phyloP scores from a whole-genome alignment of 306 rosid genomes.

The Psophocarpus tetragonolobus region DNA sequence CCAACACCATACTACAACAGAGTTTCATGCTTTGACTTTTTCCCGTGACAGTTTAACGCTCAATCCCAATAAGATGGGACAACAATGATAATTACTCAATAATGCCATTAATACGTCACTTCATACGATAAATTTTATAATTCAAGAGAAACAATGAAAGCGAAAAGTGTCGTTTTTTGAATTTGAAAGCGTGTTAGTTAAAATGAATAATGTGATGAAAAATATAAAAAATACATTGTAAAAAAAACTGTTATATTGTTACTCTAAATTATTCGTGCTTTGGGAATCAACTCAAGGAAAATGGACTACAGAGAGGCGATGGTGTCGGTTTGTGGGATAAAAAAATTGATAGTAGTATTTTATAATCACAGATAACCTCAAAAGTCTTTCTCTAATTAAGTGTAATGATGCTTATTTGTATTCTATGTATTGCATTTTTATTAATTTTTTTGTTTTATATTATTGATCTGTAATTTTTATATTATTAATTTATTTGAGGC shows the following conservation, averaged over 20 bases:
- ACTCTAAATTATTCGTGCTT: slow-evolving; percentile 6
- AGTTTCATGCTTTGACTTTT: slow-evolving; percentile 22
- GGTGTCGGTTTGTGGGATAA: background rate
- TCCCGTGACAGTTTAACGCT: slow-evolving; percentile 1
- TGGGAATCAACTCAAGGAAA: background rate
- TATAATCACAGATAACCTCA: too few species aligned
- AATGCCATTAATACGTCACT: background rate
- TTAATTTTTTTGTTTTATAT: too few species aligned
- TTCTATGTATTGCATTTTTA: too few species aligned
- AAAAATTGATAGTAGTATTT: too few species aligned
- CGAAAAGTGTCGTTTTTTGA: too few species aligned
- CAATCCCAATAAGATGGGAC: slow-evolving; percentile 14
- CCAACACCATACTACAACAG: too few species aligned
- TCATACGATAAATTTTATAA: background rate
- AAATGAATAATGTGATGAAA: background rate
- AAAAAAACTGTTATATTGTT: background rate
- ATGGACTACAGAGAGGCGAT: slow-evolving; percentile 22
- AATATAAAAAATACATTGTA: background rate
- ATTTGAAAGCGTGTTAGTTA: too few species aligned
- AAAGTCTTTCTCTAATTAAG: too few species aligned
- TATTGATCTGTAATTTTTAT: too few species aligned
- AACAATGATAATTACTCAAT: background rate
- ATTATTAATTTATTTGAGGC: too few species aligned
- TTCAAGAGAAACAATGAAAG: background rate
- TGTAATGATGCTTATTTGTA: too few species aligned